Base-by-base conservation (phyloP, 768 basidiomycete species). In the Trametes villosa region DNA sequence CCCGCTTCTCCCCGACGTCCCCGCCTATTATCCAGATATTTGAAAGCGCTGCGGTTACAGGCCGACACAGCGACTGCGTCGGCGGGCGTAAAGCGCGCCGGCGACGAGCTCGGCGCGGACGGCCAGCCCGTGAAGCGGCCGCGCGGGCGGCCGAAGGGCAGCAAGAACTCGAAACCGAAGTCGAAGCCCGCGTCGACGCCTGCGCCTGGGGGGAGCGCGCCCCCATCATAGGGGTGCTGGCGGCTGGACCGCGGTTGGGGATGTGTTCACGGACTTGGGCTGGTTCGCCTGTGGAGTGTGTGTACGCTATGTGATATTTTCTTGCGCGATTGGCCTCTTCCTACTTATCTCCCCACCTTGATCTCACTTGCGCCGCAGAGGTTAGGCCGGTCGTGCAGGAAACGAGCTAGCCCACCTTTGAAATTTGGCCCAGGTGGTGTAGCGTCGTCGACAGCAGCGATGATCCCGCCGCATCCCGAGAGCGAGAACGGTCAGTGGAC, bases 111-210 rank as follows among this genome's bases (percentile, higher is more conserved):
- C 4, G 65, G 60, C 20, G 38, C 62, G 2, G 69, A 68, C 24
- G 68, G 64, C 27, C 69, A 70, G 38, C 60, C 70, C 18, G 53
- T 38, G 27, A 75, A 75, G 64, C 70, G 74, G 11, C 74, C 74
- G 29, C 69, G 74, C 22, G 74, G 74, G 13, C 68, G 74, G 24
- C 74, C 74, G 41, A 75, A 75, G 62, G 74, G 74, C 24, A 74
- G 72, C 67, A 75, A 74, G 64, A 75, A 71, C 55, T 67, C 65
- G 24, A 73, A 70, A 58, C 50, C 61, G 41, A 68, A 69, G 59
- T 27, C 53, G 30, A 65, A 67, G 53, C 26, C 58, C 48, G 46
- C 59, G 56, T 59, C 59, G 6, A 45, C 65, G 6, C 46, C 65
- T n/a, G 50, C 30, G 24, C 51, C 60, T 4, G 22, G 46, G 5